Evolutionary conservation across 495 filamentous ascomycete genomes (phyloP), one percentile per base, ranked within the genome.

Genomic region (Hypoxylon lienhwacheense): DNA sequence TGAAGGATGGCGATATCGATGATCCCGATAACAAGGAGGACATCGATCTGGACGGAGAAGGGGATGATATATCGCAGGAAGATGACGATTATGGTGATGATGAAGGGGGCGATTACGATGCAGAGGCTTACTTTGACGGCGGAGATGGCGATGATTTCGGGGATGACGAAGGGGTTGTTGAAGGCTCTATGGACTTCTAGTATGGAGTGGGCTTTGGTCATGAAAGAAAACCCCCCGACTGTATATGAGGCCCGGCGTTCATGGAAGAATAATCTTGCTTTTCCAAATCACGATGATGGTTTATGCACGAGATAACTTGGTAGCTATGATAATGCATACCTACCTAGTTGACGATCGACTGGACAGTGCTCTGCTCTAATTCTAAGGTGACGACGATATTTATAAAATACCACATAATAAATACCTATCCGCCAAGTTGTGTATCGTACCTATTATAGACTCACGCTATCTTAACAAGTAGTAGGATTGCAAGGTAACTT

Each of bases 91-190:
- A 73, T 28, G 73, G 73, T 11, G 64, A 70, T 33, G 77, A 75
- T 32, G 75, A 78, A 21, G 78, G 70, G 1, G 77, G 78, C 16
- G 79, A 82, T 47, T 82, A 82, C 61, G 73, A 81, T 44, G 79
- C 73, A 5, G 79, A 82, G 61, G 60, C 66, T 12, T 80, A 80
- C 63, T 82, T 82, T 53, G 76, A 79, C 19, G 71, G 66, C 28
- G 74, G 77, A 17, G 72, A 75, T 20, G 73, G 72, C 7, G 74
- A 79, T 8, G 77, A 75, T 25, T 63, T 48, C 43, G 70, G 66
- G 0, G 74, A 73, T 4, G 75, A 73, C 10, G 77, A 71, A 40
- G 77, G 70, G 0, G 76, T 71, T 14, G 77, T 67, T 20, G 79
- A 73, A 20, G 70, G 61, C n/a, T 69, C 59, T 11, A 65, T 64